Evolutionary conservation across 305 asterid species (phyloP).

Genomic region (Fraxinus ornus): DNA sequence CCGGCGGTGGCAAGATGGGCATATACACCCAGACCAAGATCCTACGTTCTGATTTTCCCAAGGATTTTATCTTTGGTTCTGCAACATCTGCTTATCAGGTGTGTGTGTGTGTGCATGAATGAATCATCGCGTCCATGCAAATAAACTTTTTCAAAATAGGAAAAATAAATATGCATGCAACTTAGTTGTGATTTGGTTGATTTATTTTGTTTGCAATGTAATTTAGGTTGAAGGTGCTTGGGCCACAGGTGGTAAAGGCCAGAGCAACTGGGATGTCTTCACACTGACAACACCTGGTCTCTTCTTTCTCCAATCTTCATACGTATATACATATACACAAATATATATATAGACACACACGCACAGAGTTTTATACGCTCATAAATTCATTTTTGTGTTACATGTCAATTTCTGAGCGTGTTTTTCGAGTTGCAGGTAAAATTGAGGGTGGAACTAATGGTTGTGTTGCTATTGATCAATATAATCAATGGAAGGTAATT

Average conservation of each 20-base stretch:
- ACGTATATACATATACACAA: background rate
- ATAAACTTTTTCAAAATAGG: background rate
- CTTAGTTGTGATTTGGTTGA: background rate
- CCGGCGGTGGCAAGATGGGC: background rate
- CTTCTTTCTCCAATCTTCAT: background rate
- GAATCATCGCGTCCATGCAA: too few species aligned
- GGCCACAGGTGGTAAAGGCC: slow-evolving; percentile 19
- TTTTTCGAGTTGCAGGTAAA: background rate
- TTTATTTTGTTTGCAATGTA: background rate
- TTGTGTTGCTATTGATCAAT: slow-evolving; percentile 7
- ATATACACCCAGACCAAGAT: background rate
- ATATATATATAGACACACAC: background rate
- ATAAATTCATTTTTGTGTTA: background rate
- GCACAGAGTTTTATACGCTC: too few species aligned
- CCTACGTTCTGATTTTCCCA: background rate
- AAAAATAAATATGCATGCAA: background rate
- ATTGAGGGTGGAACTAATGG: slow-evolving; percentile 1
- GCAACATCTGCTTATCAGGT: background rate
- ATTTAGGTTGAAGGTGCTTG: slow-evolving; percentile 25
- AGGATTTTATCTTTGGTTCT: background rate
- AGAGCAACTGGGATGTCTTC: slow-evolving; percentile 23
- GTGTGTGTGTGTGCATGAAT: background rate
- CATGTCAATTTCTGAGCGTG: background rate
- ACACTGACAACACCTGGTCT: slow-evolving; percentile 15
- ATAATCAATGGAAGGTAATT: background rate